Base-by-base conservation (phyloP, 768 basidiomycete species). In the Rhodotorula graminis region DNA sequence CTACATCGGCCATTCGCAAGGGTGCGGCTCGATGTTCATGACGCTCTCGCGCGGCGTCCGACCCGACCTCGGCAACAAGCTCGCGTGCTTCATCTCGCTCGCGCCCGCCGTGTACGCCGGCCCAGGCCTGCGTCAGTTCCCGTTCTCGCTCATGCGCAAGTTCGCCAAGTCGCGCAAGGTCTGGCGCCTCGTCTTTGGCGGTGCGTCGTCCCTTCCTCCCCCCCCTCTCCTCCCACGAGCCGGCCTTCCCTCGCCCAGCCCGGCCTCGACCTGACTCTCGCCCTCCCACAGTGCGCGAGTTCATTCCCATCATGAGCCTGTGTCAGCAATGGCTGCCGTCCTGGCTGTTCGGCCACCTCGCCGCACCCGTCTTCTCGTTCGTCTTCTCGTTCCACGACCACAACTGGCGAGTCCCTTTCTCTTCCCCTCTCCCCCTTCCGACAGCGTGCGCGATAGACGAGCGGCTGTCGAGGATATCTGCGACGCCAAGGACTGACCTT, bases 81-180 rank as follows among this genome's bases (percentile, higher is more conserved):
- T 84, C 25, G 81, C 81, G 15, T 77, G 79, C 64, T 84, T 84
- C 73, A 80, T 84, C 71, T 83, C 84, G 11, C 81, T 84, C 49
- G 83, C 82, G 0, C 84, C 84, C 0, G 84, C 84, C 6, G 84
- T 84, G 1, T 84, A 83, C 73, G 84, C 83, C 5, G 84, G 84
- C 0, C 83, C 83, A 3, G 74, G 83, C 61, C 82, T 83, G 0
- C 79, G 79, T 50, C 81, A 82, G 0, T 84, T 83, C 77, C 84
- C 83, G 3, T 84, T 84, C 73, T 82, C 81, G 9, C 71, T 80
- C 31, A 79, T 84, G 64, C 80, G 82, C 52, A 79, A 79, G 63
- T 78, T 84, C 47, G 46, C 61, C 55, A 80, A 82, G 44, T 60
- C 59, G 25, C 82, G 84, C 81, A 77, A 68, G n/a, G 72, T 77